Conservation (phyloP, 1,284 basidiomycete species). For the Termitomyces sp. region DNA sequence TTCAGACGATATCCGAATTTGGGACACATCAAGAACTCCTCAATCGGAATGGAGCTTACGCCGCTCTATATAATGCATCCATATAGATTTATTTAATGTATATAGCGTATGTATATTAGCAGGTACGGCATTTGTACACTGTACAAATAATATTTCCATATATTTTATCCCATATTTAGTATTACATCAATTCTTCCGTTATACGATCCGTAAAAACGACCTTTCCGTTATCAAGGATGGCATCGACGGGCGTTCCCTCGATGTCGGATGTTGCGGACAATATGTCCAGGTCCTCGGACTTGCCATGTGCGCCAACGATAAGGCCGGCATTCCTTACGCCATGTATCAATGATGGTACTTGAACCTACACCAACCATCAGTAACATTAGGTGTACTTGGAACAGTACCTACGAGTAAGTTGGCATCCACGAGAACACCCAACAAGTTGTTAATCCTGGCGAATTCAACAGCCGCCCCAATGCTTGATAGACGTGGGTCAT, state of each 20-base stretch:
- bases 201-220: conserved; percentile 62
- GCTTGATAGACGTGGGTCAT: conserved; percentile 59
- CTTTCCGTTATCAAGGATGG: conserved; percentile 55
- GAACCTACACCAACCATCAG: conserved; percentile 34
- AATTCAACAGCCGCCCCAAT: conserved; percentile 93
- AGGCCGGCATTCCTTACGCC: conserved; percentile 88
- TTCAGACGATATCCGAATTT: conserved; percentile 72
- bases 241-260: conserved; percentile 58
- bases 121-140: conserved; percentile 8
- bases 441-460: conserved; percentile 88
- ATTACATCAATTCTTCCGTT: conserved; percentile 39
- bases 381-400: neutral
- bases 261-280: conserved; percentile 36
- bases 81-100: conserved; percentile 33
- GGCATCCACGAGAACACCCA: conserved; percentile 92
- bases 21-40: conserved; percentile 76
- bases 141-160: conserved; percentile 7
- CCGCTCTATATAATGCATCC: conserved; percentile 65
- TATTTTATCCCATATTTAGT: conserved; percentile 11
- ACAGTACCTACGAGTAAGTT: conserved; percentile 62
- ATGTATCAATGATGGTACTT: conserved; percentile 81
- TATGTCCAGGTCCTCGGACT: conserved; percentile 38
- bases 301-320: conserved; percentile 76
- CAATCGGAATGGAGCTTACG: conserved; percentile 55
- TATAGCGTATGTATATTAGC: conserved; percentile 15